Percentiles rank a stretch among this genome's conserved stretches.
phyloP scores from a whole-genome alignment of 441 rosid genomes.

The Sinapis alba region DNA sequence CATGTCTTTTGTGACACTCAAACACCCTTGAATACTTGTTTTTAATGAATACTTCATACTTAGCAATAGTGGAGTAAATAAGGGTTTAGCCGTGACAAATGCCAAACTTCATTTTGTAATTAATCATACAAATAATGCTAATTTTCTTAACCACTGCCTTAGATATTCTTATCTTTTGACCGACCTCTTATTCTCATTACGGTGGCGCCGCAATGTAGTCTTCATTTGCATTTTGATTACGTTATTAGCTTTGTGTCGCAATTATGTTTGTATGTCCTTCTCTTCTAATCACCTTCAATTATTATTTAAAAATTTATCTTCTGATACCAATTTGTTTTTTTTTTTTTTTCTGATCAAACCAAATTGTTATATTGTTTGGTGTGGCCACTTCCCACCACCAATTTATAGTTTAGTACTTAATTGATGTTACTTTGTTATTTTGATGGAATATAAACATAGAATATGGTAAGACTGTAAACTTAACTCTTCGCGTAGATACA shows the following conservation, averaged over 20 bases:
- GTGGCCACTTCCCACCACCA: no score
- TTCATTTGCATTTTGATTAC: constrained; percentile 26
- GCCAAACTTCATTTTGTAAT: constrained; percentile 23
- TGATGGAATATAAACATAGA: no score
- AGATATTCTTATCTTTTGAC: constrained; percentile 18
- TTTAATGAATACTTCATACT: constrained; percentile 1
- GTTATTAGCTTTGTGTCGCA: constrained; percentile 25
- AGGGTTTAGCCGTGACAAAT: constrained; percentile 19
- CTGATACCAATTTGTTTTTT: no score
- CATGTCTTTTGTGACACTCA: background rate
- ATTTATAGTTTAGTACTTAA: no score
- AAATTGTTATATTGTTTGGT: no score
- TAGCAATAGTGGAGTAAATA: background rate
- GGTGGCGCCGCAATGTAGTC: constrained; percentile 35
- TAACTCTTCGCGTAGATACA: background rate
- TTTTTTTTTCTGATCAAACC: no score
- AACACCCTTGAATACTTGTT: background rate
- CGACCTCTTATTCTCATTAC: constrained; percentile 23
- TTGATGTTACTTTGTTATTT: no score
- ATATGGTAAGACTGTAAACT: no score
- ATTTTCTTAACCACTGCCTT: constrained; percentile 25
- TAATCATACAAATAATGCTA: constrained; percentile 12
- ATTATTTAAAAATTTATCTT: background rate
- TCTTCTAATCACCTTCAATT: constrained; percentile 12
- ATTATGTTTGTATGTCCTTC: constrained; percentile 19